phyloP scores from a whole-genome alignment of 73 alveolate genomes.

The Paramecium bursaria region DNA sequence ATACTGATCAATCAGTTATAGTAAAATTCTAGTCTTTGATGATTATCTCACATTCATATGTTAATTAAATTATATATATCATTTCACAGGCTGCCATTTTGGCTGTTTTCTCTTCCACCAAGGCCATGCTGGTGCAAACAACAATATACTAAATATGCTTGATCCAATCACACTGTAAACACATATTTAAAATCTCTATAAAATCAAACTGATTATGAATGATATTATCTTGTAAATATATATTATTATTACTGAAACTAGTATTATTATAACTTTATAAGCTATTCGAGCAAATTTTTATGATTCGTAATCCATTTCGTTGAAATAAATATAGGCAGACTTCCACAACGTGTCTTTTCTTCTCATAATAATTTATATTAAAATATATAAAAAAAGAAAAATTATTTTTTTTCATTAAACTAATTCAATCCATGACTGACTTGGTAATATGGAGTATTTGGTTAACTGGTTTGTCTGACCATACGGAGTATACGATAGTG shows the following conservation, averaged over 20 bases:
- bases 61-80: too few species aligned
- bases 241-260: conserved; percentile 17
- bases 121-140: conserved; percentile 62
- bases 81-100: too few species aligned
- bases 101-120: conserved; percentile 50
- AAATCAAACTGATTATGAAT: conserved; percentile 18
- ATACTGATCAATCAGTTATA: conserved; percentile 11
- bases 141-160: conserved; percentile 49
- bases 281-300: not conserved
- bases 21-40: conserved; percentile 40
- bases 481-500: too few species aligned
- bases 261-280: conserved; percentile 20
- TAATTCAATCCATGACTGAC: too few species aligned
- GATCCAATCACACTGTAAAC: conserved; percentile 40
- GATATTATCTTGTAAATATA: conserved; percentile 35
- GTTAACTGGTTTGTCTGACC: too few species aligned
- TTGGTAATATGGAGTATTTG: too few species aligned
- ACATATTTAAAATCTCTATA: conserved; percentile 49
- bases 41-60: conserved; percentile 39
- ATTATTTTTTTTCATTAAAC: too few species aligned
- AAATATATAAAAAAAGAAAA: too few species aligned
- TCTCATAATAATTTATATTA: too few species aligned
- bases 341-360: conserved; percentile 53
- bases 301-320: conserved; percentile 61
- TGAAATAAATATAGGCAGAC: conserved; percentile 33